A percentile compares a stretch with the other conserved stretches of the same genome.
These are phyloP conservation scores for Aspergillus fructus DNA, from an alignment of 2,329 filamentous ascomycete genomes.

Conservation along the genomic window DNA sequence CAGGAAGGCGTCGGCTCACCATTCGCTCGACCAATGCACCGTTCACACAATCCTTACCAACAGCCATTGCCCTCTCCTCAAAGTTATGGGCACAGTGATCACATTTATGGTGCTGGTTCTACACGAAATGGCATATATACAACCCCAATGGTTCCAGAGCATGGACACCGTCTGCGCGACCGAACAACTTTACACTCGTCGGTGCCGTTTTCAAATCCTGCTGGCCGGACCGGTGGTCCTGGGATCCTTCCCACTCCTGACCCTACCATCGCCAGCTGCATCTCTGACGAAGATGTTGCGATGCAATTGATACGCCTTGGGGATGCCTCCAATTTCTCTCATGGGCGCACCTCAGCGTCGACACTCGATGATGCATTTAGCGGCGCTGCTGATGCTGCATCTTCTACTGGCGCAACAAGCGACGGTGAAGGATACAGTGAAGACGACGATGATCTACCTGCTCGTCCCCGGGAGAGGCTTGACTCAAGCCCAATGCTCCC, in stretches of 20 bases:
- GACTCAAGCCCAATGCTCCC: conserved; percentile 46
- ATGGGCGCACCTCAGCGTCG: conserved; percentile 88
- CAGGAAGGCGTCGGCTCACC: conserved; percentile 67
- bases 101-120: conserved; percentile 36
- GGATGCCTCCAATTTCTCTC: conserved; percentile 88
- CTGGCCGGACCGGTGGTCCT: conserved; percentile 39
- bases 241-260: conserved; percentile 87
- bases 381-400: conserved; percentile 79
- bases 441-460: conserved; percentile 57
- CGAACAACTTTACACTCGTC: conserved; percentile 57
- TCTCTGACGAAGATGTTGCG: conserved; percentile 97
- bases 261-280: conserved; percentile 93
- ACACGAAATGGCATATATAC: conserved; percentile 53
- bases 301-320: conserved; percentile 95
- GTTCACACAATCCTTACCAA: conserved; percentile 73
- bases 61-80: conserved; percentile 82
- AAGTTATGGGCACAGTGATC: conserved; percentile 61
- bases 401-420: conserved; percentile 81
- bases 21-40: conserved; percentile 72
- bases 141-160: conserved; percentile 56
- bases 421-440: conserved; percentile 67
- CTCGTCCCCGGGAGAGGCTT: conserved; percentile 43
- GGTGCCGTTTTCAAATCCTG: conserved; percentile 41
- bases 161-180: conserved; percentile 66
- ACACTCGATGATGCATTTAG: conserved; percentile 93